Evolutionary conservation across 2,329 filamentous ascomycete species (phyloP), one percentile per base, ranked within the genome.

Genomic region (Arthroderma uncinatum): DNA sequence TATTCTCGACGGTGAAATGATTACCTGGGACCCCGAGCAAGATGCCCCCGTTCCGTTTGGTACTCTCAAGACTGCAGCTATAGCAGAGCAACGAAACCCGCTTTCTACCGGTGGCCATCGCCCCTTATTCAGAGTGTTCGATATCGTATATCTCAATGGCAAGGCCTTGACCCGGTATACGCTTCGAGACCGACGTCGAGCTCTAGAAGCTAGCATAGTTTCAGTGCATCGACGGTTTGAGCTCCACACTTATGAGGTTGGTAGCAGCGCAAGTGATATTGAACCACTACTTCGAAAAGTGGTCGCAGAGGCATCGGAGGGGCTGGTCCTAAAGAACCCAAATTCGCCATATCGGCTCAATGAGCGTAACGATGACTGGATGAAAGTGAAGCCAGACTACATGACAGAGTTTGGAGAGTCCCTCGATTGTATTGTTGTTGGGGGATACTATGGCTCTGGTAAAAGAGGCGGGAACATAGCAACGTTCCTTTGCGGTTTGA

Each of bases 331-430:
- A 55, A 98, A 98, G 75, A 97, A 95, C 61, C 93, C 93, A 6
- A 80, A 86, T 4, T 95, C 91, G 0, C 80, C 82, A 66, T 98
- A 98, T 69, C 80, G 83, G 5, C 78, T 97, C 8, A 95, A 95
- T 66, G 87, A 89, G 63, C 86, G 93, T 52, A 93, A 94, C 65
- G 88, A 95, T 64, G 89, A 95, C 71, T 98, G 93, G 93, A 86
- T 96, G 73, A 98, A 98, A 69, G 91, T 98, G 7, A 98, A 98
- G 66, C 93, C 93, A 0, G 93, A 98, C 62, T 98, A 98, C 70
- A 96, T 97, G 91, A 85, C 85, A 1, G 92, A 95, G 61, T 95
- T 93, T 68, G 93, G 93, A 60, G 92, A 97, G 71, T 89, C 86
- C 0, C 81, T 98, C 2, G 93, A 98, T 68, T 89, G 90, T 62